Evolutionary conservation across 805 yeast genomes (phyloP).

Genomic region (Babjeviella inositovora): DNA sequence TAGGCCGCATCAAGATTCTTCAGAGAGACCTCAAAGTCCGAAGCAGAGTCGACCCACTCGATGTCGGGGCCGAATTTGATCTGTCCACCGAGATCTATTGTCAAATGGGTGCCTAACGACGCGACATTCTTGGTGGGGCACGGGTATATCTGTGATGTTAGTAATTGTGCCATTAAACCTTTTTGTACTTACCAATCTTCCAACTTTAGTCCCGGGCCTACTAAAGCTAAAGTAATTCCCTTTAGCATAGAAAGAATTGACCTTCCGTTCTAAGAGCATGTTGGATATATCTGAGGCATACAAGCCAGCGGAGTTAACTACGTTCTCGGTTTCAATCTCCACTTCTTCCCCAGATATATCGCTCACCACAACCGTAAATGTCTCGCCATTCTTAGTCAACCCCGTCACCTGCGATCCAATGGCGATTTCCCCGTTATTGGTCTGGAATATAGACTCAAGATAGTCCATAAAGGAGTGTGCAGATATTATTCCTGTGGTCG

Average conservation of each 20-base stretch:
- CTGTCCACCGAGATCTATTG: constrained; percentile 69
- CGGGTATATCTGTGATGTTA: constrained; percentile 44
- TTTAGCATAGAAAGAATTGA: constrained; percentile 55
- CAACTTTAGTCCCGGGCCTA: constrained; percentile 27
- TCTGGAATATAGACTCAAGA: constrained; percentile 35
- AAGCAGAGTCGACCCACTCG: constrained; percentile 49
- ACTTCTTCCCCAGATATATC: constrained; percentile 11
- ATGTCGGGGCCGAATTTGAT: constrained; percentile 80
- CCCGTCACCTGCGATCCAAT: constrained; percentile 40
- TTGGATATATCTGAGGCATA: constrained; percentile 62
- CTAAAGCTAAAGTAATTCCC: constrained; percentile 66
- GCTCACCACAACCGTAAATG: constrained; percentile 10
- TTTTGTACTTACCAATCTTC: constrained; percentile 15
- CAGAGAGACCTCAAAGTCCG: constrained; percentile 29
- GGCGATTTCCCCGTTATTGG: constrained; percentile 47
- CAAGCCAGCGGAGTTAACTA: constrained; percentile 71
- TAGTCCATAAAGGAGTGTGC: constrained; percentile 65
- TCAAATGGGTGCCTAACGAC: constrained; percentile 81
- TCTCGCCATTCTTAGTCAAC: constrained; percentile 11
- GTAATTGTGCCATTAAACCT: constrained; percentile 8
- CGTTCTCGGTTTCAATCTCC: constrained; percentile 30
- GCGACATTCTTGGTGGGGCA: constrained; percentile 55
- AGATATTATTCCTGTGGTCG: constrained; percentile 73
- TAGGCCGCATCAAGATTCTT: constrained; percentile 36
- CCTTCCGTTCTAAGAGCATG: constrained; percentile 43